Conservation (phyloP, 2,329 filamentous ascomycete genomes). For the Periconia digitata region DNA sequence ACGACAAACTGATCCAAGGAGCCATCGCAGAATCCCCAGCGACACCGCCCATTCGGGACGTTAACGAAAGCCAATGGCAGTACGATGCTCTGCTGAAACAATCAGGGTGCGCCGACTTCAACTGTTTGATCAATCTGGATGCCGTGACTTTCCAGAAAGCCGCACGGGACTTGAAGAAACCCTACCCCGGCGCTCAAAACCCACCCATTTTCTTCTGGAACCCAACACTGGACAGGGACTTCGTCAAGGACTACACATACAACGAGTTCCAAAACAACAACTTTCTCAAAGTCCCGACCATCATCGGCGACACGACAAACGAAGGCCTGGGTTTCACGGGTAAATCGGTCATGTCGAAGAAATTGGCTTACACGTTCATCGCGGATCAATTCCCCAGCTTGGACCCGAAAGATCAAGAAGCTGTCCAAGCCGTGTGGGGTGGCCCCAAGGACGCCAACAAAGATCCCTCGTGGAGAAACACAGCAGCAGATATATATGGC, state of each 20-base stretch:
- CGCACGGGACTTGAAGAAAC: constrained; percentile 33
- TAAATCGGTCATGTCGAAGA: constrained; percentile 34
- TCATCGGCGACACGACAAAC: constrained; percentile 50
- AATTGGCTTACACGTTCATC: constrained; percentile 41
- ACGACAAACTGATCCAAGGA: constrained; percentile 41
- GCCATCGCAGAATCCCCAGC: constrained; percentile 37
- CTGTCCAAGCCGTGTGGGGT: constrained; percentile 34
- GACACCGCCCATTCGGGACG: constrained; percentile 43
- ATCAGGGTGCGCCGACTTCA: constrained; percentile 40
- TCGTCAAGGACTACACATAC: constrained; percentile 45
- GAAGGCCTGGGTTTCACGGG: constrained; percentile 46
- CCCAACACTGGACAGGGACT: constrained; percentile 47
- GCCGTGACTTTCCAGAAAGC: constrained; percentile 42
- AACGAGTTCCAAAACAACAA: constrained; percentile 39
- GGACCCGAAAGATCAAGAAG: constrained; percentile 22
- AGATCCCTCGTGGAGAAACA: constrained; percentile 32
- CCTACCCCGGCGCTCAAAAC: constrained; percentile 40
- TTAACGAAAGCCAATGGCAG: constrained; percentile 45
- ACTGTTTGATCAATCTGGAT: constrained; percentile 43
- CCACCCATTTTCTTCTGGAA: constrained; percentile 46
- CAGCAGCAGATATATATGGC: constrained; percentile 47
- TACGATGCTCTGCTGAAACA: constrained; percentile 42
- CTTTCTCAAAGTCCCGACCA: constrained; percentile 45
- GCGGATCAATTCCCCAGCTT: constrained; percentile 43
- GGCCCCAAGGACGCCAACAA: constrained; percentile 27